Percentiles rank a stretch among this genome's conserved stretches.
These are phyloP conservation scores for Malania oleifera DNA, from an alignment of 164 flowering plant species.

Conservation along the genomic window DNA sequence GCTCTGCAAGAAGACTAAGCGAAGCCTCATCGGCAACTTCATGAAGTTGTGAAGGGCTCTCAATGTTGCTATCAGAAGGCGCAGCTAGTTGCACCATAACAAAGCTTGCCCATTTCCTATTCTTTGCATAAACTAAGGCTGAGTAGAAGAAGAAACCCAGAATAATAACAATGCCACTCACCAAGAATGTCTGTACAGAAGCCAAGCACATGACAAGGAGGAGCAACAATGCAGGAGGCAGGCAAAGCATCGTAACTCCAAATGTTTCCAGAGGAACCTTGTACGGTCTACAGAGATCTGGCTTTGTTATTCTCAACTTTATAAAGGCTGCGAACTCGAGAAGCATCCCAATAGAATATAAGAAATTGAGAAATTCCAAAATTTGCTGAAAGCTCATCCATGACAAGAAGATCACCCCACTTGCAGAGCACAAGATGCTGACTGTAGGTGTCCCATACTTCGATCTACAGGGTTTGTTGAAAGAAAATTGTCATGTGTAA, in stretches of 20 bases:
- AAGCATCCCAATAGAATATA: constrained; percentile 81
- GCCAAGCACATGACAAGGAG: constrained; percentile 85
- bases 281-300: constrained; percentile 82
- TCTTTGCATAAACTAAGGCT: constrained; percentile 31
- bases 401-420: constrained; percentile 79
- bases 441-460: constrained; percentile 81
- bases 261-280: constrained; percentile 62
- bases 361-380: constrained; percentile 75
- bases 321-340: constrained; percentile 92
- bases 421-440: constrained; percentile 86
- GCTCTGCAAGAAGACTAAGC: constrained; percentile 38
- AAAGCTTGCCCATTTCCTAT: constrained; percentile 43
- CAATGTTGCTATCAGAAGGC: constrained; percentile 18
- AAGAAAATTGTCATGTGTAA: not conserved
- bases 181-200: constrained; percentile 47
- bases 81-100: constrained; percentile 7
- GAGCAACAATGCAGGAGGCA: constrained; percentile 71
- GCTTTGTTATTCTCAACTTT: constrained; percentile 61
- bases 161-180: constrained; percentile 52
- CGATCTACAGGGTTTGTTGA: constrained; percentile 44
- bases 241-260: constrained; percentile 64
- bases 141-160: constrained; percentile 56
- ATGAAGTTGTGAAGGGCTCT: constrained; percentile 22
- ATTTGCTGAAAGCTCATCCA: constrained; percentile 97
- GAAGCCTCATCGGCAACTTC: constrained; percentile 44